These are phyloP conservation scores for Trichoderma afroharzianum DNA, from an alignment of 2,329 filamentous ascomycete genomes.

Conservation along the genomic window DNA sequence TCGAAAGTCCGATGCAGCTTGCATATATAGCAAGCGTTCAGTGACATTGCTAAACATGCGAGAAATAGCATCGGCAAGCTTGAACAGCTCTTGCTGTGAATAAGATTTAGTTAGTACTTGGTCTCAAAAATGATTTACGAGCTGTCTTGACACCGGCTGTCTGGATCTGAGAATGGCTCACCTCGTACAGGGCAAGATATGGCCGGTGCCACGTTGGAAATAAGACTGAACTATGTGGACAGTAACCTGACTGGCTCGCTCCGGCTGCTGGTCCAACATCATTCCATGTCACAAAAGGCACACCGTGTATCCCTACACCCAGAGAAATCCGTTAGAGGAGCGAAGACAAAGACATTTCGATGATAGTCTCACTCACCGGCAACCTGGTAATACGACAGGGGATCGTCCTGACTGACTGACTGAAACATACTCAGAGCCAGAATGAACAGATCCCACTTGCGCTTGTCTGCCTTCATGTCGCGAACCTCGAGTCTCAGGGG, in stretches of 20 bases:
- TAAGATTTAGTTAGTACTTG: constrained; percentile 23
- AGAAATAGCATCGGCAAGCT: constrained; percentile 42
- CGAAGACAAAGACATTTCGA: not conserved
- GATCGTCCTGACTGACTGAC: constrained; percentile 57
- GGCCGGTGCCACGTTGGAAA: constrained; percentile 84
- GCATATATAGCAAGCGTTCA: constrained; percentile 46
- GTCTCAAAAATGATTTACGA: too few relatives aligned
- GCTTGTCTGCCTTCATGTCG: constrained; percentile 57
- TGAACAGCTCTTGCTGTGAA: constrained; percentile 36
- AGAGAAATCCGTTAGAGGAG: not conserved
- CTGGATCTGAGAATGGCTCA: constrained; percentile 23
- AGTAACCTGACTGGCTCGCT: constrained; percentile 64
- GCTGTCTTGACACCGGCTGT: too few relatives aligned
- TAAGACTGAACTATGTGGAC: constrained; percentile 69
- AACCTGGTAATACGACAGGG: constrained; percentile 74
- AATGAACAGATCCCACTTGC: constrained; percentile 74
- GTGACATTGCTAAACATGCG: constrained; percentile 44
- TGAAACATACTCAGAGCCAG: constrained; percentile 72
- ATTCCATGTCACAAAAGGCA: constrained; percentile 58
- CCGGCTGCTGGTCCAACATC: constrained; percentile 48
- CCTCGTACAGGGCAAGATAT: constrained; percentile 64
- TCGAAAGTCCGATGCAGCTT: constrained; percentile 49
- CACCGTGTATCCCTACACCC: constrained; percentile 69
- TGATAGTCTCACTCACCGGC: constrained; percentile 52
- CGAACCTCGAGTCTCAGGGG: constrained; percentile 63